Conservation (phyloP, 768 basidiomycete species). For the Strobilomyces confusus region DNA sequence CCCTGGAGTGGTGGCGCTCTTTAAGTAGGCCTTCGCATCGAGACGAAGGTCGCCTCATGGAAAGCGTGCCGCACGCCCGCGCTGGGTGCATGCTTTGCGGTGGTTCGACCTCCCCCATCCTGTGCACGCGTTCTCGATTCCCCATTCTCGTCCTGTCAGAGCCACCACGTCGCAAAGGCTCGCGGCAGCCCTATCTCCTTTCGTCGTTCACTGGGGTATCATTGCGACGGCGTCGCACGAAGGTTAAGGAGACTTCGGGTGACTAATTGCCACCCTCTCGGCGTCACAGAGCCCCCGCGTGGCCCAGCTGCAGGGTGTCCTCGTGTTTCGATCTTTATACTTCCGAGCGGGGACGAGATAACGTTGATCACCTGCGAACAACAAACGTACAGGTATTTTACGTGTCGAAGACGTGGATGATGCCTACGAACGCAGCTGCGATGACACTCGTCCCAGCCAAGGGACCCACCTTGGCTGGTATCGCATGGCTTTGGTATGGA, state of each 20-base stretch:
- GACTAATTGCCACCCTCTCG: slow-evolving; percentile 14
- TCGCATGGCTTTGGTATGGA: slow-evolving; percentile 2
- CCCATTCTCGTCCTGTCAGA: slow-evolving; percentile 17
- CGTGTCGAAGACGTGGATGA: slow-evolving; percentile 10
- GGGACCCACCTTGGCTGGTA: not conserved
- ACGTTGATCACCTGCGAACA: slow-evolving; percentile 4
- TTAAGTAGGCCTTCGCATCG: slow-evolving; percentile 19
- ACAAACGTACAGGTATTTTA: slow-evolving; percentile 9
- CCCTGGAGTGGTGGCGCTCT: slow-evolving; percentile 12
- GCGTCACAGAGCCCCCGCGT: slow-evolving; percentile 24
- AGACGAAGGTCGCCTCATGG: slow-evolving; percentile 27
- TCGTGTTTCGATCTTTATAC: slow-evolving; percentile 19
- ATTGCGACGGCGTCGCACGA: not conserved
- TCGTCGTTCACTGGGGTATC: slow-evolving; percentile 2
- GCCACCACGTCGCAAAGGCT: slow-evolving; percentile 1
- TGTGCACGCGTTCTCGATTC: slow-evolving; percentile 4
- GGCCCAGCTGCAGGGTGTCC: slow-evolving; percentile 20
- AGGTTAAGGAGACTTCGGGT: not conserved
- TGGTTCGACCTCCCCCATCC: slow-evolving; percentile 4
- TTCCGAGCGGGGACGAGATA: slow-evolving; percentile 4
- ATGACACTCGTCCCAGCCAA: not conserved
- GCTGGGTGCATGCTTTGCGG: slow-evolving; percentile 16
- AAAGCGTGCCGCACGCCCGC: slow-evolving; percentile 28
- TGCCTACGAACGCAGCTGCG: slow-evolving; percentile 1
- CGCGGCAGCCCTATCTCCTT: slow-evolving; percentile 7